phyloP scores from a whole-genome alignment of 1,284 basidiomycete species.

The Trametes sp. region DNA sequence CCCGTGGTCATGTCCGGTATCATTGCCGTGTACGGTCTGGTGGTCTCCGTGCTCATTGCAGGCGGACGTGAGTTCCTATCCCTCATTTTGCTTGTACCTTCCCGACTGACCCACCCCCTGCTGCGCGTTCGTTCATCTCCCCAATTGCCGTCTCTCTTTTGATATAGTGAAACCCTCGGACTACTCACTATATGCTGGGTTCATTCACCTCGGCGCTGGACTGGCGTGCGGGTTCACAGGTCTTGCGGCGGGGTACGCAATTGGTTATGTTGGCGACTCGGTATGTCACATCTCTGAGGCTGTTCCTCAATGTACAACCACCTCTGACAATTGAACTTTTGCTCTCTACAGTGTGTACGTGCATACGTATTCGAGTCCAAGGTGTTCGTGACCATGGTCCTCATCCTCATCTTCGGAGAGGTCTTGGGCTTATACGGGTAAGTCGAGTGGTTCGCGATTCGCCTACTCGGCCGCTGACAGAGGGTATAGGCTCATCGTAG shows the following conservation, averaged over 20 bases:
- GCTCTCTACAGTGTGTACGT: slow-evolving; percentile 62
- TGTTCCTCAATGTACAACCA: slow-evolving; percentile 13
- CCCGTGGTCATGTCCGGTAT: slow-evolving; percentile 90
- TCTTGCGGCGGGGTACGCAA: slow-evolving; percentile 97
- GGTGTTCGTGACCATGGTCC: slow-evolving; percentile 91
- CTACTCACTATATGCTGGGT: slow-evolving; percentile 86
- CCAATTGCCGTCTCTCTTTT: background rate
- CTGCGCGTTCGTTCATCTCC: background rate
- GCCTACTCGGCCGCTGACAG: background rate
- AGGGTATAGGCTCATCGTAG: slow-evolving; percentile 76
- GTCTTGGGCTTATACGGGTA: slow-evolving; percentile 91
- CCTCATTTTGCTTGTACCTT: background rate
- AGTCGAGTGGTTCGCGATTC: slow-evolving; percentile 33
- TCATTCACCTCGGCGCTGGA: slow-evolving; percentile 95
- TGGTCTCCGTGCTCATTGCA: slow-evolving; percentile 75
- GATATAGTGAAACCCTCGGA: slow-evolving; percentile 68
- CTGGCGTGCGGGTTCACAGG: slow-evolving; percentile 93
- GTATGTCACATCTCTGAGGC: slow-evolving; percentile 64
- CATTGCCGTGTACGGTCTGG: slow-evolving; percentile 72
- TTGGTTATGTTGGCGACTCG: slow-evolving; percentile 95
- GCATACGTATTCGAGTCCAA: slow-evolving; percentile 87
- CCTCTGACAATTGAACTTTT: background rate
- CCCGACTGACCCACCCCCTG: slow-evolving; percentile 30
- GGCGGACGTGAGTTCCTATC: slow-evolving; percentile 57
- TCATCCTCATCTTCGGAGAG: slow-evolving; percentile 94